Evolutionary conservation across 73 alveolate genomes (phyloP).

Genomic region (Paramecium caudatum): DNA sequence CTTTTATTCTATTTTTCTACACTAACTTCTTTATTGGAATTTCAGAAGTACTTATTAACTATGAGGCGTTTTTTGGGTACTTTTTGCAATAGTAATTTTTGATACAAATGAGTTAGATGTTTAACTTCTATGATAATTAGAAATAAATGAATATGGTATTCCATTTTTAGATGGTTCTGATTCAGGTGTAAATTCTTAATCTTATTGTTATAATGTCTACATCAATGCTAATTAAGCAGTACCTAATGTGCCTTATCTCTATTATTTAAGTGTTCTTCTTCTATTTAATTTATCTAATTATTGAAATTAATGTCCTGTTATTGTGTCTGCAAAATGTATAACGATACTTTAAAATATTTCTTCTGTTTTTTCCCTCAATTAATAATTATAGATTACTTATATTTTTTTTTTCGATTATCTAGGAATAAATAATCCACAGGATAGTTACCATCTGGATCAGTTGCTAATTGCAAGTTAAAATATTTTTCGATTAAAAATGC

Average conservation of each 20-base stretch:
- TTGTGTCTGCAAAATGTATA: background rate
- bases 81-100: background rate
- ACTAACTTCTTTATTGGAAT: background rate
- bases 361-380: background rate
- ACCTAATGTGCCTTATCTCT: background rate
- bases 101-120: background rate
- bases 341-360: constrained; percentile 11
- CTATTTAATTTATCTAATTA: background rate
- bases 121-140: constrained; percentile 8
- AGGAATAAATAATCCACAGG: constrained; percentile 56
- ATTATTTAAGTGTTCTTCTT: background rate
- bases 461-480: background rate
- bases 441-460: background rate
- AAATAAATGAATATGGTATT: background rate
- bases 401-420: constrained; percentile 8
- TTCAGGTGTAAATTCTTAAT: constrained; percentile 21
- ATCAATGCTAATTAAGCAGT: background rate
- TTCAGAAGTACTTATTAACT: background rate
- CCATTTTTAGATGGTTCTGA: constrained; percentile 53
- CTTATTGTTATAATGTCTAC: background rate
- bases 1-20: background rate
- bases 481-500: constrained; percentile 21
- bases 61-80: background rate
- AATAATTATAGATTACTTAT: background rate
- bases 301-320: background rate